phyloP scores from a whole-genome alignment of 2,329 filamentous ascomycete genomes.

The Periconia sp. region DNA sequence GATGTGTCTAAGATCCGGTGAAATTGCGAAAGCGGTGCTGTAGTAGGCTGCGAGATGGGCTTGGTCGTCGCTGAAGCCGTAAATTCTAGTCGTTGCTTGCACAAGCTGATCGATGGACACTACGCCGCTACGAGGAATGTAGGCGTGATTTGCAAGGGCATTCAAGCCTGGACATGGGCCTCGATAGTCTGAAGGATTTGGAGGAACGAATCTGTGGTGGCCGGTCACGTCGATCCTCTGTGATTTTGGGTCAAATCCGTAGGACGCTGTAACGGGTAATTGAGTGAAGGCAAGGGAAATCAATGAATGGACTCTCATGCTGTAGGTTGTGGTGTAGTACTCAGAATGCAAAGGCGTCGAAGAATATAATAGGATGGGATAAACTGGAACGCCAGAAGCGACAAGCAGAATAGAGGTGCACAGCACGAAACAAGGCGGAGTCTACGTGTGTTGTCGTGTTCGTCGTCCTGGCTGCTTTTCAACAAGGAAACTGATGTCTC shows the following conservation, averaged over 20 bases:
- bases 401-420: no score
- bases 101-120: conserved; percentile 13
- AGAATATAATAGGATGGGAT: no score
- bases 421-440: no score
- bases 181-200: conserved; percentile 7
- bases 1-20: conserved; percentile 12
- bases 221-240: conserved; percentile 1
- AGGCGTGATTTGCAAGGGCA: conserved; percentile 17
- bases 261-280: no score
- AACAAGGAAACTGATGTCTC: no score
- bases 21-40: conserved; percentile 10
- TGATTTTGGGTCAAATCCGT: background rate
- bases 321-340: no score
- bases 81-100: conserved; percentile 7
- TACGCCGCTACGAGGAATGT: conserved; percentile 13
- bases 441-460: no score
- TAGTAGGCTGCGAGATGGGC: conserved; percentile 10
- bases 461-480: no score
- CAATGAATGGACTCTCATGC: no score
- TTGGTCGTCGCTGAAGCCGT: conserved; percentile 8
- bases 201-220: background rate
- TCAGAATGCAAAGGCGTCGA: no score
- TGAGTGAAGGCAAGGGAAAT: no score
- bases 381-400: no score
- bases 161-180: conserved; percentile 19